phyloP scores from a whole-genome alignment of 2,329 filamentous ascomycete species.

The Conoideocrella luteorostrata region DNA sequence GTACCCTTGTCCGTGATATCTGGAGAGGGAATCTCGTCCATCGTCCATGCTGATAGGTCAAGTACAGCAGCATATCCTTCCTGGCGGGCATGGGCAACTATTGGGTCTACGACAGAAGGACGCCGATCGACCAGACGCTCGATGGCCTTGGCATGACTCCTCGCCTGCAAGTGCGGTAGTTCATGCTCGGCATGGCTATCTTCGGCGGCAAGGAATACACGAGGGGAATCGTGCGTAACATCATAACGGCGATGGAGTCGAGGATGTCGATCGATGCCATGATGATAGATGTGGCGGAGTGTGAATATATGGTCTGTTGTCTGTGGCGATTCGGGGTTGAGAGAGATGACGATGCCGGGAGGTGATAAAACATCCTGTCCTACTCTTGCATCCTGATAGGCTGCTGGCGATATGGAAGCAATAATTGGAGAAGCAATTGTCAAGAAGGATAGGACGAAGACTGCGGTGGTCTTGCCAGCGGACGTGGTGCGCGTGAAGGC shows the following conservation, averaged over 20 bases:
- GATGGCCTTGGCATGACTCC: constrained; percentile 62
- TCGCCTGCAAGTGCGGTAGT: constrained; percentile 49
- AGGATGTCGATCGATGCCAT: constrained; percentile 76
- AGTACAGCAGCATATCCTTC: constrained; percentile 62
- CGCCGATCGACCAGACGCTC: constrained; percentile 76
- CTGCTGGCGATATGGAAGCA: constrained; percentile 21
- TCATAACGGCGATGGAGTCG: constrained; percentile 71
- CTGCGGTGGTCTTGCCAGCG: constrained; percentile 55
- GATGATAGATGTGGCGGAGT: constrained; percentile 87
- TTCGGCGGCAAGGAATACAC: constrained; percentile 56
- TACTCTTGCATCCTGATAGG: constrained; percentile 25
- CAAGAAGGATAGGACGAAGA: constrained; percentile 60
- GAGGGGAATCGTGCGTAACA: constrained; percentile 45
- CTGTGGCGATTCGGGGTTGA: constrained; percentile 34
- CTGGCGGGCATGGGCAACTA: constrained; percentile 66
- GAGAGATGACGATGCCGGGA: constrained; percentile 31
- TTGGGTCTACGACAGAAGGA: constrained; percentile 67
- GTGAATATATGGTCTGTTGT: constrained; percentile 55
- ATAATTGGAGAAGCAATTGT: constrained; percentile 43
- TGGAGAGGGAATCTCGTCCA: constrained; percentile 71
- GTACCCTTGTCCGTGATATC: constrained; percentile 82
- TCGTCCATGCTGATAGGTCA: constrained; percentile 70
- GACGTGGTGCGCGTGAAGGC: constrained; percentile 39
- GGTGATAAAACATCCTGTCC: constrained; percentile 38
- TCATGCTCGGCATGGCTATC: constrained; percentile 47